Conservation (phyloP, 2,329 filamentous ascomycete genomes). For the Bipolaris sorokiniana region DNA sequence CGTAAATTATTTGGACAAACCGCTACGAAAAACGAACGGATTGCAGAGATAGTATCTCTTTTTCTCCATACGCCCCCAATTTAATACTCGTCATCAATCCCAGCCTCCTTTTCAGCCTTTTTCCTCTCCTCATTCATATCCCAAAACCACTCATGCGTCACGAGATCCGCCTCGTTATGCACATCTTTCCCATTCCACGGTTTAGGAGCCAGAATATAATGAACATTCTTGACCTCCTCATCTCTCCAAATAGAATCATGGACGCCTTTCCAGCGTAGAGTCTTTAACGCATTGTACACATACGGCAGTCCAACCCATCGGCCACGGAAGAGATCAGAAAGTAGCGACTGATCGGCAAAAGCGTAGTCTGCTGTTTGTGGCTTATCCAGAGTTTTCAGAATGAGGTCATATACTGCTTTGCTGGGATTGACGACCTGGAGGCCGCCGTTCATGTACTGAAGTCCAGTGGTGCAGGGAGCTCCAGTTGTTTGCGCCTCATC, state of each 20-base stretch:
- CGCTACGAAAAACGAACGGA: too few relatives aligned
- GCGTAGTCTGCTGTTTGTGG: slow-evolving; percentile 51
- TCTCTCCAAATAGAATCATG: slow-evolving; percentile 66
- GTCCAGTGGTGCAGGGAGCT: slow-evolving; percentile 57
- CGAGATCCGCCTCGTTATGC: neutral
- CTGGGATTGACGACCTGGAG: slow-evolving; percentile 66
- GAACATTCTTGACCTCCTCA: slow-evolving; percentile 66
- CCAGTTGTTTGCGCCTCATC: slow-evolving; percentile 59
- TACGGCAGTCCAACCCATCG: slow-evolving; percentile 66
- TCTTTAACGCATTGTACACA: slow-evolving; percentile 67
- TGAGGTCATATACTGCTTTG: slow-evolving; percentile 57
- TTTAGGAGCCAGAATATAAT: slow-evolving; percentile 58
- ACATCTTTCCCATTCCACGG: neutral
- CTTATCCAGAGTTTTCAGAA: slow-evolving; percentile 52
- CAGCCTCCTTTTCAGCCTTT: neutral
- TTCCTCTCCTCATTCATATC: neutral
- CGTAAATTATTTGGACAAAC: too few relatives aligned
- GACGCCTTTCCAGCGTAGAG: slow-evolving; percentile 60
- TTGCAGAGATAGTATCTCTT: neutral
- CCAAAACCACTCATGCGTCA: slow-evolving; percentile 4
- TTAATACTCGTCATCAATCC: neutral
- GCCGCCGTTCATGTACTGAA: slow-evolving; percentile 64
- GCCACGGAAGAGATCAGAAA: slow-evolving; percentile 62
- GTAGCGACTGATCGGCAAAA: slow-evolving; percentile 65
- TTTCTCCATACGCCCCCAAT: neutral